Evolutionary conservation across 805 yeast species (phyloP), one percentile per base, ranked within the genome.

Genomic region (Metschnikowia gelsemii): DNA sequence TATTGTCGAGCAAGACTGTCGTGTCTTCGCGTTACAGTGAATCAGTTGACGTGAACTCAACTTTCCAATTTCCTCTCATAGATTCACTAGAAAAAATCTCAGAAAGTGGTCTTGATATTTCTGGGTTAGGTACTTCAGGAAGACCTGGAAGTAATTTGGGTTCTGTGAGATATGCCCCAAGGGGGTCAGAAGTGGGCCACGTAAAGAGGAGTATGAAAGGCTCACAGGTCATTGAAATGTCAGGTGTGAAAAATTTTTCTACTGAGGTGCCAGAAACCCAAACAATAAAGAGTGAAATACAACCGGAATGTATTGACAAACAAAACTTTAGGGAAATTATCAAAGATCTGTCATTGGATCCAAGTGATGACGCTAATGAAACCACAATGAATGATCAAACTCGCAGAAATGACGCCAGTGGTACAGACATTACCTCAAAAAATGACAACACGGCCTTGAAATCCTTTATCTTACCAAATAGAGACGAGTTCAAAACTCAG

Each of bases 11-110:
- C 19, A 24, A 35, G 18, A 46, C 50, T 5, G 28, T 19, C 9
- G 27, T 43, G 25, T 48, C 50, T 5, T 48, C 52, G 12, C 37
- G 38, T 7, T 46, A 46, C 34, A 46, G 42, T 20, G 40, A 17
- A 2, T 47, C 53, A 5, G 33, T 47, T 16, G 44, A 47, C 21
- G 43, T 41, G 9, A 30, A 22, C 9, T 35, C 49, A 11, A 26
- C 38, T n/a, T 49, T 49, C 22, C 32, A 42, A 13, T 49, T 49
- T 28, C 51, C 53, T 11, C 31, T 23, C 5, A 18, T 13, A 4
- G 23, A 35, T 9, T 31, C 27, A 21, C 45, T 41, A 5, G 45
- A 31, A 3, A 32, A 25, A 2, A 41, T 41, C 16, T n/a, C 36
- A 23, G 43, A 43, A 25, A 26, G 23, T 16, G 14, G 19, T 2